Percentiles rank a stretch among this genome's conserved stretches.
phyloP scores from a whole-genome alignment of 176 grass and related monocot species.

The Juncus inflexus region DNA sequence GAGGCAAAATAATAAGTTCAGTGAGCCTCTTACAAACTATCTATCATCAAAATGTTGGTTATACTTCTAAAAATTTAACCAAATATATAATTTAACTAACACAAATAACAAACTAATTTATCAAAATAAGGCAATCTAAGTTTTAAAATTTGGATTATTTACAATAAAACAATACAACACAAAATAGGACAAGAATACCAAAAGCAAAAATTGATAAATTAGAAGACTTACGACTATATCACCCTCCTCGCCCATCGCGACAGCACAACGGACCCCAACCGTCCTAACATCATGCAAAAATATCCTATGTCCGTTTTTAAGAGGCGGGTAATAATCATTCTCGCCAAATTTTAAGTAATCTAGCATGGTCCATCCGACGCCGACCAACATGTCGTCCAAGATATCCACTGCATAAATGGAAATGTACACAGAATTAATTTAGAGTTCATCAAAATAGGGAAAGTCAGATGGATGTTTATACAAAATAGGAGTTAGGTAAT shows the following conservation, averaged over 20 bases:
- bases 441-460: conserved; percentile 15
- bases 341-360: conserved; percentile 90
- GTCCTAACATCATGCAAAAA: conserved; percentile 92
- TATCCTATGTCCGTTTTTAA: conserved; percentile 84
- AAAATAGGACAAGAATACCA: neutral
- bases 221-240: conserved; percentile 83
- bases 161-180: neutral
- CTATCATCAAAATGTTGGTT: too few species aligned
- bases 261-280: conserved; percentile 81
- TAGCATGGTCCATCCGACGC: conserved; percentile 93
- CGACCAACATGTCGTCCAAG: conserved; percentile 94
- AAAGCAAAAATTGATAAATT: conserved; percentile 2
- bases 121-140: neutral
- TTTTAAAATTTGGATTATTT: too few species aligned
- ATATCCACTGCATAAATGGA: conserved; percentile 69
- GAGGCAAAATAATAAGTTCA: too few species aligned
- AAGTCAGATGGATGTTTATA: neutral
- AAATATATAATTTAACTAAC: neutral
- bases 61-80: too few species aligned
- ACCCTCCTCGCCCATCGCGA: conserved; percentile 95
- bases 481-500: neutral
- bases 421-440: conserved; percentile 15
- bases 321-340: conserved; percentile 97
- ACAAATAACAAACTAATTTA: conserved; percentile 1
- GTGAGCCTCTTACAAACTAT: too few species aligned